Evolutionary conservation across 2,329 filamentous ascomycete species (phyloP), one percentile per base, ranked within the genome.

Genomic region (Emmonsia crescens): DNA sequence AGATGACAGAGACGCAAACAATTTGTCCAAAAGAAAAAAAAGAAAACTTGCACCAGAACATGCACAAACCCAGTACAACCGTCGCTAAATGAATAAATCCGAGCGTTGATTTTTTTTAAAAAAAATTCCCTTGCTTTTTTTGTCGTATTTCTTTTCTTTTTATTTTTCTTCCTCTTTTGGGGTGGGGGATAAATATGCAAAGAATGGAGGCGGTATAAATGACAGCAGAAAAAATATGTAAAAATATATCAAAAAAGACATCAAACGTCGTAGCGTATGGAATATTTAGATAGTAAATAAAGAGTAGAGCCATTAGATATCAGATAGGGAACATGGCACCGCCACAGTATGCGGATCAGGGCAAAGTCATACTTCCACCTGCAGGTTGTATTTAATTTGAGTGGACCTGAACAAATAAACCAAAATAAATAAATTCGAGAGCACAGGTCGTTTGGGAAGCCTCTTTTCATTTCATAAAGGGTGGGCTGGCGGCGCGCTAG

Each of bases 391-490:
- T 14, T n/a, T 12, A n/a, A 24, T 14, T n/a, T 12, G 31, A 38
- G 9, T 21, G n/a, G 38, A 31, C 38, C 6, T 14, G 21, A 44
- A 27, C 16, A 57, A 57, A 29, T 44, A 29, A 44, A 31, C 31
- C 21, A 40, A 57, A 31, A 57, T 46, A 19, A 4, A 29, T 10
- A 31, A 44, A 9, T n/a, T 44, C 4, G 54, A 55, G 5, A 9
- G 33, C 9, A 55, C 9, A 52, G 27, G n/a, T 29, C 16, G n/a
- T 16, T 51, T 51, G 59, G 21, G n/a, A 74, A 68, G 40, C 64
- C 72, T 67, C 40, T 10, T 8, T 19, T 16, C 33, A 24, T 19
- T 14, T 31, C 29, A 31, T 49, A 8, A 38, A 44, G 44, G 14
- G 29, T 49, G 36, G 14, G n/a, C 5, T 40, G 14, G 29, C 1